Evolutionary conservation across 1,139 yeast species (phyloP), one percentile per base, ranked within the genome.

Genomic region (Kodamaea ohmeri): DNA sequence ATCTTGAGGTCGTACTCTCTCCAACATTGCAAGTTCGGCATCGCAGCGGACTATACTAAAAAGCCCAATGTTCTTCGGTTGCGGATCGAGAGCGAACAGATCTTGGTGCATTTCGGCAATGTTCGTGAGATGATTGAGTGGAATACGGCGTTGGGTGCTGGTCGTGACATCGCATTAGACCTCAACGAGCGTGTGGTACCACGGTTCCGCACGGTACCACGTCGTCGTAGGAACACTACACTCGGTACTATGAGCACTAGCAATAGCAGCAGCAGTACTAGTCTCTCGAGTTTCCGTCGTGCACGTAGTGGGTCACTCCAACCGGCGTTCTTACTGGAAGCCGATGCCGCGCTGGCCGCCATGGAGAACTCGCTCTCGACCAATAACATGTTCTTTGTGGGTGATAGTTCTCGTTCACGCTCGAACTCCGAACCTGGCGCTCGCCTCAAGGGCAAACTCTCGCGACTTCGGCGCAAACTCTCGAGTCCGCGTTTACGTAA

Each of bases 1-100:
- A 41, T 50, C 31, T 22, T 45, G 13, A 40, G 80, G 43, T 74
- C 85, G 0, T 83, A 79, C 50, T 75, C 89, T 2, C 62, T 84
- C 31, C 94, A 84, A 54, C 76, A 78, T 55, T 81, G 84, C n/a
- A 73, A 67, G 47, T 55, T 80, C 39, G 94, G 94, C 0, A 60
- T 83, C 16, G 90, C 92, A 1, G 65, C 74, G 3, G 94, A 84
- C 53, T 82, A 84, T 58, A 70, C 65, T 40, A 84, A 84, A 55
- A 68, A 71, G 36, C 65, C 71, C 43, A 66, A 77, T 58, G 83
- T 80, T 2, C 55, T 84, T 25, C 60, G 94, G 39, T 47, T 83
- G 25, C 66, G 92, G 25, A 65, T 79, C 28, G 92, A 84, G 57
- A 72, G 77, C 35, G 89, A 83, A 52, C 92, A 84, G 51, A 67